Base-by-base conservation (phyloP, 768 basidiomycete species). In the Saitozyma sp. region DNA sequence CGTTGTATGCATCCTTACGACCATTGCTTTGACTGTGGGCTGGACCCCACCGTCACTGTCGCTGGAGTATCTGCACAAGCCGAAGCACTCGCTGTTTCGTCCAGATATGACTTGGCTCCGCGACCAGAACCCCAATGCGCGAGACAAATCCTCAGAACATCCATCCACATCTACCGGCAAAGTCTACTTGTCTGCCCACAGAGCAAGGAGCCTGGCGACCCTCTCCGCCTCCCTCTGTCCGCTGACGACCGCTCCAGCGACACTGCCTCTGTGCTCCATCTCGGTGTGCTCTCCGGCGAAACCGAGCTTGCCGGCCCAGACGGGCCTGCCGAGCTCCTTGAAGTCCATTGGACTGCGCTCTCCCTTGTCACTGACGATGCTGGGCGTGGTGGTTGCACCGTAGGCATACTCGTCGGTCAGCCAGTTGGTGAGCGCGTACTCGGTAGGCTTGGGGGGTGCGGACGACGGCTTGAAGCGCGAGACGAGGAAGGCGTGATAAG, bases 251-350 rank as follows among this genome's bases (percentile, higher is more conserved):
- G 82, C 81, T 0, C 81, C 81, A 3, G 76, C 73, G 10, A 80
- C 80, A 40, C 68, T 72, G 9, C 81, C 82, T 19, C 80, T 58
- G 50, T 79, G 77, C 50, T 82, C 76, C 58, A 81, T 62, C 57
- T 80, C 81, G 9, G 82, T 83, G 54, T 82, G 81, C 68, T 83
- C 82, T 0, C 82, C 82, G 11, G 81, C 82, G 20, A 79, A 83
- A 6, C 79, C 78, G 19, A 82, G 63, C 14, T 64, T 55, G 0
- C 80, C 80, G 1, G 55, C 72, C 77, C 79, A 81, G 43, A 75
- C 63, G 2, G 78, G 69, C 61, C 78, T 74, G 0, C 69, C 59
- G 1, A 82, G 69, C 65, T 80, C 70, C 29, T 80, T 67, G 52
- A 80, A 81, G 57, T 81, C 78, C 66, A 82, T 62, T 10, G 82